A percentile compares a stretch with the other conserved stretches of the same genome.
Evolutionary conservation across 306 rosid species (phyloP).

Genomic region (Bauhinia variegata): DNA sequence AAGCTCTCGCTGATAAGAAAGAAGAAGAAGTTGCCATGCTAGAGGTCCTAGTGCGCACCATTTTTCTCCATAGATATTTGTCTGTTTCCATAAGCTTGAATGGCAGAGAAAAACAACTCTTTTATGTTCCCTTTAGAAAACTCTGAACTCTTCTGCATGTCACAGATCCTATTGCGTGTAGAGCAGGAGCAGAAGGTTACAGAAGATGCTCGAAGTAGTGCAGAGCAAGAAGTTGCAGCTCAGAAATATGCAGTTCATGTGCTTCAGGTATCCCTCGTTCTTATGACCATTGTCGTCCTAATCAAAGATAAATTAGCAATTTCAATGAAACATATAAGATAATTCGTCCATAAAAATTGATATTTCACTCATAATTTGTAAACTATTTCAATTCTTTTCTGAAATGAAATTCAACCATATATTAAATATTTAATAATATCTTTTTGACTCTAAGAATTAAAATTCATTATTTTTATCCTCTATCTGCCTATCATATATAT

Average conservation of each 20-base stretch:
- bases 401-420: too few relatives aligned
- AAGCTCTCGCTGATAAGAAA: conserved; percentile 72
- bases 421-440: too few relatives aligned
- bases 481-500: too few relatives aligned
- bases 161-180: conserved; percentile 67
- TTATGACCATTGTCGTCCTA: conserved; percentile 19
- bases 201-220: conserved; percentile 83
- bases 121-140: conserved; percentile 13
- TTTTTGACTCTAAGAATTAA: too few relatives aligned
- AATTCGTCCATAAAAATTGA: too few relatives aligned
- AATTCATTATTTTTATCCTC: too few relatives aligned
- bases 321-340: too few relatives aligned
- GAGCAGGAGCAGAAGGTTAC: conserved; percentile 88
- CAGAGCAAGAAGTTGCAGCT: conserved; percentile 78
- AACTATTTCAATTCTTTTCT: too few relatives aligned
- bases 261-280: conserved; percentile 67
- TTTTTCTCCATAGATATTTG: conserved; percentile 40
- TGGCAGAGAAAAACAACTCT: conserved; percentile 36
- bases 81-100: conserved; percentile 40
- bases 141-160: conserved; percentile 37
- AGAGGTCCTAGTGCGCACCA: conserved; percentile 63
- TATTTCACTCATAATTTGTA: too few relatives aligned
- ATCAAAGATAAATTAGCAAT: too few relatives aligned
- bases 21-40: conserved; percentile 91
- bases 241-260: conserved; percentile 69